Base-by-base conservation (phyloP, 768 basidiomycete genomes). In the Trichaptum fuscoviolaceum region DNA sequence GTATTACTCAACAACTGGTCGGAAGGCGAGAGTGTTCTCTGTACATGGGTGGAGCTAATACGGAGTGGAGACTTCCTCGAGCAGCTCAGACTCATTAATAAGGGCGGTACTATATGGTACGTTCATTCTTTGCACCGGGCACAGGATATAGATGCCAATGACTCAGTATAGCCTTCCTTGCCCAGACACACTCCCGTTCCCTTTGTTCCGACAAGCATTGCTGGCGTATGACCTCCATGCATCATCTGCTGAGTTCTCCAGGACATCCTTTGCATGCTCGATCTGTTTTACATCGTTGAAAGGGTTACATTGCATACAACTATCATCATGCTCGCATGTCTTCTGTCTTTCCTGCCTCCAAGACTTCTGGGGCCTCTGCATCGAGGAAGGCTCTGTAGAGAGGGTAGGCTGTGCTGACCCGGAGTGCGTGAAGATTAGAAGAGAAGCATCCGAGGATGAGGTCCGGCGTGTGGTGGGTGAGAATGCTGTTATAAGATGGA, bases 341-440 rank as follows among this genome's bases (percentile, higher is more conserved):
- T 96, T 95, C 74, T 96, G 95, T 74, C 84, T 86, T n/a, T 75
- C 83, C 8, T 96, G 95, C 73, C 75, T 96, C 27, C 81, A 81
- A 64, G 88, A 90, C 63, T 95, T 91, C 73, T 97, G 94, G 94
- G 82, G 83, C 58, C 74, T 94, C 63, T 90, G 89, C 69, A 90
- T 97, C 64, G 78, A 77, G 62, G 93, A 96, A 73, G 95, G 95
- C 7, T 87, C 90, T 66, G 79, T 94, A 17, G 83, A 80, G 34
- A 81, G 82, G 23, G 94, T 97, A 1, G 84, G 89, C 0, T 97
- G 95, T 73, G 91, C 95, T 0, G 89, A 93, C 71, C 86, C 87
- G 0, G 81, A 79, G 36, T 97, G 95, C 71, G 85, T 91, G n/a
- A 93, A 92, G 72, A 75, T 75, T 7, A 77, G 78, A 35, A 79